Percentiles rank a stretch among this genome's conserved stretches.
phyloP scores from a whole-genome alignment of 2,329 filamentous ascomycete genomes.

The Fusarium metavorans region DNA sequence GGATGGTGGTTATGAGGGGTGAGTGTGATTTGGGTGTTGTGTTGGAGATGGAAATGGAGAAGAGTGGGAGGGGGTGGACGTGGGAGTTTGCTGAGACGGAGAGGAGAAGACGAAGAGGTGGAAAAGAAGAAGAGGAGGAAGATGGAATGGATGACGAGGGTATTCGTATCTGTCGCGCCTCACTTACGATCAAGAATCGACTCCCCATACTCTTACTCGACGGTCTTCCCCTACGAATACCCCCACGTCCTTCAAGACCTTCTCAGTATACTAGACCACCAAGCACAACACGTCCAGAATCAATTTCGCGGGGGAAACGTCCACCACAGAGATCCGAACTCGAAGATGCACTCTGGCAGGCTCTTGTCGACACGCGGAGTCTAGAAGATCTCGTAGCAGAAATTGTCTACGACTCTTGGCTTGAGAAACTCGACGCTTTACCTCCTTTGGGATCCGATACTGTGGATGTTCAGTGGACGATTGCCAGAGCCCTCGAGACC shows the following conservation, averaged over 20 bases:
- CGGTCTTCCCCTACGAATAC: constrained; percentile 28
- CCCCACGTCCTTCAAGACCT: constrained; percentile 5
- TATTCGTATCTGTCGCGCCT: constrained; percentile 41
- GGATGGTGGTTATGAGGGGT: constrained; percentile 37
- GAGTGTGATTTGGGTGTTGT: constrained; percentile 37
- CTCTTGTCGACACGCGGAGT: constrained; percentile 24
- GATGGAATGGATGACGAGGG: constrained; percentile 19
- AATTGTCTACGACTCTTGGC: constrained; percentile 44
- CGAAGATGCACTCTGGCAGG: constrained; percentile 36
- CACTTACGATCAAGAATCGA: constrained; percentile 30
- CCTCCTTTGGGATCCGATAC: constrained; percentile 26
- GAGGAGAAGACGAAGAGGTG: not conserved
- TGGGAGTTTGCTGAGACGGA: constrained; percentile 43
- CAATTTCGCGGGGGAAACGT: not conserved
- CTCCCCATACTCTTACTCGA: constrained; percentile 41
- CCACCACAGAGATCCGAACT: constrained; percentile 25
- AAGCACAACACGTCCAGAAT: constrained; percentile 4
- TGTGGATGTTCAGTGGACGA: constrained; percentile 33
- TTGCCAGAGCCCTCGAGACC: constrained; percentile 40
- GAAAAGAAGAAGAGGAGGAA: not conserved
- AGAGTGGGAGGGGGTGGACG: constrained; percentile 28
- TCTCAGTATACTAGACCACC: constrained; percentile 7
- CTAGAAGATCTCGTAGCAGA: constrained; percentile 40
- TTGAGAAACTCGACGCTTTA: constrained; percentile 37
- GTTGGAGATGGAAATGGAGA: constrained; percentile 33